Conservation (phyloP, 352 stramenopile species). For the Aphanomyces invadans region DNA sequence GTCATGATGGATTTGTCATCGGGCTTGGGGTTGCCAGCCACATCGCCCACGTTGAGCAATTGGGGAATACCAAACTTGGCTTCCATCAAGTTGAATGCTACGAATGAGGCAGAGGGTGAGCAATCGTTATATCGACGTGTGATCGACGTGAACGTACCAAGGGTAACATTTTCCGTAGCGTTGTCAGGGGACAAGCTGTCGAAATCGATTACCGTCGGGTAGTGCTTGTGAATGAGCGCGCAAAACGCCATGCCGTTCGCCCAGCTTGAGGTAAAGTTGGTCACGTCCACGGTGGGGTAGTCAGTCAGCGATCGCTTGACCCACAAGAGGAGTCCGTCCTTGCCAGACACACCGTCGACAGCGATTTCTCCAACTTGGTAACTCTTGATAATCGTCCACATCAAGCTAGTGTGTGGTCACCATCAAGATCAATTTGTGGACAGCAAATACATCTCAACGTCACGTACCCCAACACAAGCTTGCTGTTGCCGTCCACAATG, state of each 20-base stretch:
- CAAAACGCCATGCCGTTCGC: conserved; percentile 85
- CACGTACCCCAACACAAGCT: conserved; percentile 75
- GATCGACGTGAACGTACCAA: too few relatives aligned
- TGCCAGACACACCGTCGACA: conserved; percentile 83
- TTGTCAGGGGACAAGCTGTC: conserved; percentile 29
- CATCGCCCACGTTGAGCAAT: conserved; percentile 79
- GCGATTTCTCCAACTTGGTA: conserved; percentile 83
- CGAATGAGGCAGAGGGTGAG: conserved; percentile 12
- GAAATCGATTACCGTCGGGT: conserved; percentile 81
- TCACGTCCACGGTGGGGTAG: conserved; percentile 78
- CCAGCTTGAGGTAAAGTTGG: conserved; percentile 86
- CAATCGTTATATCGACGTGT: too few relatives aligned
- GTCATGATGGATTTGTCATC: conserved; percentile 91
- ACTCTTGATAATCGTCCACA: conserved; percentile 90
- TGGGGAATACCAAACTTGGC: conserved; percentile 83
- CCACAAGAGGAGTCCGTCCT: conserved; percentile 87
- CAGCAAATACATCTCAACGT: too few relatives aligned
- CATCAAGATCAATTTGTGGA: not conserved
- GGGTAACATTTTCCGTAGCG: conserved; percentile 1
- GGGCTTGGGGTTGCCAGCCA: conserved; percentile 74
- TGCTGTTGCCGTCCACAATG: conserved; percentile 87
- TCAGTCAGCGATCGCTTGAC: conserved; percentile 78
- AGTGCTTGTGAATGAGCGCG: conserved; percentile 85
- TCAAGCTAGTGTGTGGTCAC: conserved; percentile 32
- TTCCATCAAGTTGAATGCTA: conserved; percentile 78